A percentile compares a stretch with the other conserved stretches of the same genome.
Conservation (phyloP, 495 filamentous ascomycete genomes). For the Hypoxylon perforatum region DNA sequence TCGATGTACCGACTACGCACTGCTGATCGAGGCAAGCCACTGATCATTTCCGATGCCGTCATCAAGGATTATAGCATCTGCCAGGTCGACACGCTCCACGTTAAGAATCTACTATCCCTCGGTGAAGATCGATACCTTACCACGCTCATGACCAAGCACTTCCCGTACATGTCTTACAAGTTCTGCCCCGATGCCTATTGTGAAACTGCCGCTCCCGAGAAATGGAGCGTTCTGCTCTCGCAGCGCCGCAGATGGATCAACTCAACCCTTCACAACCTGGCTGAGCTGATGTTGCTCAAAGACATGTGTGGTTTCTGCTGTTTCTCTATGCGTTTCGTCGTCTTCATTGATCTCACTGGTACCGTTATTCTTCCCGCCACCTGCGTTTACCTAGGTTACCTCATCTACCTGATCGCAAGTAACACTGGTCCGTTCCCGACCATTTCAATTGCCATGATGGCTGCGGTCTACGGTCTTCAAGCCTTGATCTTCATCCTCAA, state of each 20-base stretch:
- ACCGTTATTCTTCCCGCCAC: conserved; percentile 94
- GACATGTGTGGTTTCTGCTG: conserved; percentile 99
- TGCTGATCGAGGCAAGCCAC: conserved; percentile 87
- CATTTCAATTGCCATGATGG: conserved; percentile 88
- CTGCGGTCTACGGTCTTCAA: conserved; percentile 93
- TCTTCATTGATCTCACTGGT: conserved; percentile 93
- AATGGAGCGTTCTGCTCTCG: conserved; percentile 90
- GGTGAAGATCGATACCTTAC: conserved; percentile 98
- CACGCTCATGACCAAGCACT: conserved; percentile 97
- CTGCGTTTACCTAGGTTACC: conserved; percentile 87
- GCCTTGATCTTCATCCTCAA: conserved; percentile 95
- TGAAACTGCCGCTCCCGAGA: conserved; percentile 91
- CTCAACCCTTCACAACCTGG: conserved; percentile 95
- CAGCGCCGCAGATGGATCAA: conserved; percentile 99
- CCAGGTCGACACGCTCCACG: conserved; percentile 93
- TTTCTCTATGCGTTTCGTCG: conserved; percentile 98
- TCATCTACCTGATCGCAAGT: conserved; percentile 82
- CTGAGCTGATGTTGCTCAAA: conserved; percentile 84
- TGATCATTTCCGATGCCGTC: conserved; percentile 89
- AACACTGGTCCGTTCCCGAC: conserved; percentile 81
- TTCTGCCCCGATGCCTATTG: conserved; percentile 94
- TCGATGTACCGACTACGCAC: conserved; percentile 97
- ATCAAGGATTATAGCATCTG: conserved; percentile 89
- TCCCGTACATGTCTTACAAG: conserved; percentile 95
- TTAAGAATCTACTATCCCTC: conserved; percentile 95